Evolutionary conservation across 345 rosid genomes (phyloP), one percentile per base, ranked within the genome.

Genomic region (Reutealis trisperma): DNA sequence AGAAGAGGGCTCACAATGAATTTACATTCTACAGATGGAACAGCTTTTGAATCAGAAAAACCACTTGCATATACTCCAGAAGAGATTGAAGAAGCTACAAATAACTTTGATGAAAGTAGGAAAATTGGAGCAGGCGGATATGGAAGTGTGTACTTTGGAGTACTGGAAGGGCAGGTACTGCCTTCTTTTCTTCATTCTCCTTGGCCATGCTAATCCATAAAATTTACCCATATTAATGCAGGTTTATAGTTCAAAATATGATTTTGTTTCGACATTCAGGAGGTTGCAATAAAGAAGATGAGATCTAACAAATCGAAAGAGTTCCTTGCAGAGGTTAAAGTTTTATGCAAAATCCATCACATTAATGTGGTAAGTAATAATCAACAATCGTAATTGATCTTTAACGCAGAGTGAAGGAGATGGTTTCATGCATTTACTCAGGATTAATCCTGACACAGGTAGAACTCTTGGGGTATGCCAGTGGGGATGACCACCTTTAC

Each of bases 241-340:
- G 45, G 59, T 11, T 49, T 41, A 41, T 66, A 2, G 47, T n/a
- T 52, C 22, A 67, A 55, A 57, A 19, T 14, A 8, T 30, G 24
- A 16, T 2, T 51, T 60, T n/a, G 69, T 77, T 52, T 60, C 10
- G 44, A 79, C 37, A 18, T 71, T 67, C 75, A 89, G 92, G 92
- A 91, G 82, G 91, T 84, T 75, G 95, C 92, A 7, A 79, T 88
- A 76, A 89, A 89, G 93, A 83, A 88, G 88, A 91, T 88, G 95
- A 83, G 79, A 80, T 91, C 90, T 3, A 91, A 82, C 84, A 91
- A 91, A 75, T 87, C 91, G 34, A 88, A 83, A 71, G 90, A 91
- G 84, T 91, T 91, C 79, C 88, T 88, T 25, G 91, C 88, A 24
- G 91, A 91, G 85, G 88, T 91, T 64, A 91, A 88, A 85, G 91